phyloP scores from a whole-genome alignment of 2,329 filamentous ascomycete species.

The Claviceps purpurea region DNA sequence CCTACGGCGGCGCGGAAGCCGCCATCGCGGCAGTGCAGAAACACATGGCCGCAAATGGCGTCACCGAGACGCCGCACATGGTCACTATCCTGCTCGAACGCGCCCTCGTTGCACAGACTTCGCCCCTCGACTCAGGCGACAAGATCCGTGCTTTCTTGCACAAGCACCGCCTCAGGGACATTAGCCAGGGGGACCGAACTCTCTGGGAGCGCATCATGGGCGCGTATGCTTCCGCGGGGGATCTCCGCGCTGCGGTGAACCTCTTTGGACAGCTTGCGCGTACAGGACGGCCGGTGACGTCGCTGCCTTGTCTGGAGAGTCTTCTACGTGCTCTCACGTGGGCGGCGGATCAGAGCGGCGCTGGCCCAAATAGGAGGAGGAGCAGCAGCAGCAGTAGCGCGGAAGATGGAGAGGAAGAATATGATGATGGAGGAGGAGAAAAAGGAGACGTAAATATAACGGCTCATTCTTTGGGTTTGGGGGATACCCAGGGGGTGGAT shows the following conservation, averaged over 20 bases:
- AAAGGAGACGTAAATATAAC: no score
- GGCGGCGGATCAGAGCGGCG: no score
- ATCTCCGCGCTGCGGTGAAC: conserved; percentile 33
- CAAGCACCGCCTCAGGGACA: conserved; percentile 32
- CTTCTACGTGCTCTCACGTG: conserved; percentile 22
- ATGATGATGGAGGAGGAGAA: no score
- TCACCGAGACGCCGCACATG: conserved; percentile 48
- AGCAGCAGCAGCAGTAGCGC: conserved; percentile 2
- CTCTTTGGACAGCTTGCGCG: conserved; percentile 33
- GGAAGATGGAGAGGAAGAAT: no score
- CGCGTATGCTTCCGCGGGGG: conserved; percentile 45
- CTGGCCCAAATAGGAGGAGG: conserved; percentile 6
- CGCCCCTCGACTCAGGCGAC: conserved; percentile 33
- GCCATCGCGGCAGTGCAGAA: conserved; percentile 48
- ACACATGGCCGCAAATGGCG: conserved; percentile 42
- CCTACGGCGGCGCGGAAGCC: conserved; percentile 25
- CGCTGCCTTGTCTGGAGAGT: conserved; percentile 28
- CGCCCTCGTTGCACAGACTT: conserved; percentile 46
- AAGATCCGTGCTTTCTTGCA: conserved; percentile 46
- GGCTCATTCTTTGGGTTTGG: no score
- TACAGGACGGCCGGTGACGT: conserved; percentile 25
- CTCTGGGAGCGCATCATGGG: conserved; percentile 61
- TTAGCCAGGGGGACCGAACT: conserved; percentile 36
- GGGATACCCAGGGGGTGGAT: no score
- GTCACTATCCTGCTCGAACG: conserved; percentile 62